Percentiles rank a stretch among this genome's conserved stretches.
phyloP scores from a whole-genome alignment of 2,329 filamentous ascomycete species.

The Alternaria sp. region DNA sequence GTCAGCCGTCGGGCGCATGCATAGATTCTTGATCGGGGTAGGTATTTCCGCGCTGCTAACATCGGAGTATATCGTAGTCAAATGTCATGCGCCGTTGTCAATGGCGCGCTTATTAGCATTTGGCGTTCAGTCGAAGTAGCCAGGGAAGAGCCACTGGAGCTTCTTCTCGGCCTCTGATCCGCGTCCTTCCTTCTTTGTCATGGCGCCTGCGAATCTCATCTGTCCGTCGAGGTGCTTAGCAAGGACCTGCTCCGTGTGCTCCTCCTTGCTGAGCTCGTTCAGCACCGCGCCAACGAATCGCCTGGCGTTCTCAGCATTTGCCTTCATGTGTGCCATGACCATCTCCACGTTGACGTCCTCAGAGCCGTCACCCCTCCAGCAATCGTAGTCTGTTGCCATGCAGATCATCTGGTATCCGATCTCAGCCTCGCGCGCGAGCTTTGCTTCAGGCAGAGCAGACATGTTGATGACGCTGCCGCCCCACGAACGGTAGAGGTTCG shows the following conservation, averaged over 20 bases:
- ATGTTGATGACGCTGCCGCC: conserved; percentile 98
- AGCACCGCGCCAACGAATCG: conserved; percentile 84
- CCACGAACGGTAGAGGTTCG: conserved; percentile 92
- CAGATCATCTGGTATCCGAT: conserved; percentile 98
- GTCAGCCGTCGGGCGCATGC: neutral
- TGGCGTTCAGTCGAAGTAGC: conserved; percentile 64
- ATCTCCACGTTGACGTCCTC: conserved; percentile 90
- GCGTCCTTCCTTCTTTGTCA: conserved; percentile 80
- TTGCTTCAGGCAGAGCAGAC: conserved; percentile 93
- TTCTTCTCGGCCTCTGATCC: conserved; percentile 77
- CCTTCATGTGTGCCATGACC: conserved; percentile 96
- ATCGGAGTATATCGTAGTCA: neutral
- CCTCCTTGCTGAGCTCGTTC: conserved; percentile 80
- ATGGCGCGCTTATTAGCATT: neutral
- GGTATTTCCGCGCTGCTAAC: neutral
- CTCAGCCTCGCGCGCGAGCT: conserved; percentile 94
- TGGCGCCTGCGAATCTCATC: conserved; percentile 78
- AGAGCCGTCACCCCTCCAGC: conserved; percentile 81
- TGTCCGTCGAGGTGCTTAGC: conserved; percentile 83
- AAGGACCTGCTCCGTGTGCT: conserved; percentile 75
- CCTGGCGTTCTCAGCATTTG: conserved; percentile 87
- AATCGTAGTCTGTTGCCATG: conserved; percentile 99
- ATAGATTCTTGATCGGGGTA: neutral
- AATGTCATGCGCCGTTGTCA: neutral
- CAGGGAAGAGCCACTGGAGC: conserved; percentile 86